Evolutionary conservation across 2,329 filamentous ascomycete genomes (phyloP).

Genomic region (Beauveria rudraprayagi): DNA sequence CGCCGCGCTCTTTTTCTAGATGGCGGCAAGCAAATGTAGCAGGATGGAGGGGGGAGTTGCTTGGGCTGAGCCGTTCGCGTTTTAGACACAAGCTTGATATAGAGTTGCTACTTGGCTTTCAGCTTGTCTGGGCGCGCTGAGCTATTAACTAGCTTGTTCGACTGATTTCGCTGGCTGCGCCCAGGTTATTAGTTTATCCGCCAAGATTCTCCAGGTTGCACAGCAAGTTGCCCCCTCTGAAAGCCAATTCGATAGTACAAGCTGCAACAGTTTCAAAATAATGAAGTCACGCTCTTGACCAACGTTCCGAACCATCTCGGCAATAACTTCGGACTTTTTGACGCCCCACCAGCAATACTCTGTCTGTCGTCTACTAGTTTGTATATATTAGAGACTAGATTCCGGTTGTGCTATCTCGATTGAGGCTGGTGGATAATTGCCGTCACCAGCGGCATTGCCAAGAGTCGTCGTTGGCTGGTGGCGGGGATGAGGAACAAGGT

Average conservation of each 20-base stretch:
- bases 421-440: neutral
- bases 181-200: too few species aligned
- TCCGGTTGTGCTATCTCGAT: neutral
- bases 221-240: too few species aligned
- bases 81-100: neutral
- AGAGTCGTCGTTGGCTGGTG: neutral
- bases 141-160: too few species aligned
- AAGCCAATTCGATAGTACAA: too few species aligned
- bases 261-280: too few species aligned
- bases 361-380: neutral
- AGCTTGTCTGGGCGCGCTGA: neutral
- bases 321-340: too few species aligned
- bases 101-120: neutral
- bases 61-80: neutral
- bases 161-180: neutral
- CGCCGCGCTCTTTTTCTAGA: neutral
- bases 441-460: neutral
- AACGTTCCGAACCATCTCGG: too few species aligned
- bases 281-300: too few species aligned
- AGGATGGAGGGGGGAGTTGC: neutral
- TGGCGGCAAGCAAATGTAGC: neutral
- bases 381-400: neutral
- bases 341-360: too few species aligned
- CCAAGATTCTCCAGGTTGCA: too few species aligned
- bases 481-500: neutral